phyloP scores from a whole-genome alignment of 2,329 filamentous ascomycete genomes.

The Zymoseptoria pseudotritici region DNA sequence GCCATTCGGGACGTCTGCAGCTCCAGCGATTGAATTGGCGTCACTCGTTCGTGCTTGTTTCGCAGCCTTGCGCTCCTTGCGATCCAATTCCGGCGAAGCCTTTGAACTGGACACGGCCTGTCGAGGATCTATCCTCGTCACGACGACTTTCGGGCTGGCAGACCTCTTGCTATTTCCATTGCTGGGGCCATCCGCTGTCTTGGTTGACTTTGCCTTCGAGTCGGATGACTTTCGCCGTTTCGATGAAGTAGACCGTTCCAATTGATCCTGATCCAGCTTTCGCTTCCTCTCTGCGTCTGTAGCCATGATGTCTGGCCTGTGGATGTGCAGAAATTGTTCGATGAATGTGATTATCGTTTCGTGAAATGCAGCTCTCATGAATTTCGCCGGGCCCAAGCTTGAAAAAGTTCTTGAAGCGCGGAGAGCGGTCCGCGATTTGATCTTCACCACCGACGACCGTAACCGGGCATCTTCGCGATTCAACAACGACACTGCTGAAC shows the following conservation, averaged over 20 bases:
- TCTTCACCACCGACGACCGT: neutral
- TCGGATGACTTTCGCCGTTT: constrained; percentile 15
- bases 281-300: constrained; percentile 15
- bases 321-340: neutral
- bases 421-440: neutral
- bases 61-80: neutral
- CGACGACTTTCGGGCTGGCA: constrained; percentile 7
- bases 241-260: constrained; percentile 8
- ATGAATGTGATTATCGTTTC: neutral
- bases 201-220: constrained; percentile 6
- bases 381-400: neutral
- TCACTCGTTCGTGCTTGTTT: constrained; percentile 1
- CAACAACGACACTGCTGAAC: neutral
- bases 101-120: neutral
- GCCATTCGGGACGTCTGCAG: constrained; percentile 1
- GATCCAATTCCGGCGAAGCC: neutral
- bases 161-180: neutral
- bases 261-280: constrained; percentile 16
- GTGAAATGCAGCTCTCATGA: neutral
- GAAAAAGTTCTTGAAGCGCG: neutral
- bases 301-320: constrained; percentile 8
- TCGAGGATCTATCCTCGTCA: neutral
- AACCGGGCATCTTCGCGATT: neutral
- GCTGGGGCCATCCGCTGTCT: constrained; percentile 5
- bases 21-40: neutral